Evolutionary conservation across 176 grass and related monocot species (phyloP), one percentile per base, ranked within the genome.

Genomic region (Carex parvula): DNA sequence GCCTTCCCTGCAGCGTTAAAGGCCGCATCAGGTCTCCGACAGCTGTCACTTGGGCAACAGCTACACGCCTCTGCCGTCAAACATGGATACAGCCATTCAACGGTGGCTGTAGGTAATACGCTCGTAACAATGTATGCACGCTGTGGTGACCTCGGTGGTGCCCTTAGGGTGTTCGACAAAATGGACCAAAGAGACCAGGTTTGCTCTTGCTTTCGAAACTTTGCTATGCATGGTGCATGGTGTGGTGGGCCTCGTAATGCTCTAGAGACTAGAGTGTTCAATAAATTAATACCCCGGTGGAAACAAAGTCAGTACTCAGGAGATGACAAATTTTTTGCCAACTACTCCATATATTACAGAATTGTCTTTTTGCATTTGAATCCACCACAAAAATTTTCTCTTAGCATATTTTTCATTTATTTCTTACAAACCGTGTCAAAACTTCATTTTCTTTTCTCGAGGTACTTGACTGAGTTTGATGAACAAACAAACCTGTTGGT

Each of bases 121-220:
- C 86, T 95, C 17, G 60, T 95, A 33, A 92, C 86, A 5, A 86
- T 90, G 84, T 95, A 92, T 81, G 88, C 93, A 0, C 90, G 90
- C 0, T 95, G 90, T 60, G 87, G 93, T 37, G 60, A 87, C 59
- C 82, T 92, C n/a, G 10, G 52, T 5, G 76, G 88, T 44, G 90
- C 93, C 44, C 82, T 95, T 21, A 78, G 60, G 74, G 84, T 92
- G 66, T 95, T 95, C 87, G 85, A 77, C 6, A 56, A 56, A 63
- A 90, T 89, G 22, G 55, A 72, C 24, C 56, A 26, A 5, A 87
- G 84, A 57, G 93, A 95, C 79, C 86, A 89, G 57, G 75, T 79
- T 59, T 37, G 75, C 59, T 57, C 20, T 55, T 39, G 32, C 32
- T 72, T 42, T 21, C 0, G 1, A 20, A 72, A 72, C 3, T 48